Evolutionary conservation across 768 basidiomycete genomes (phyloP), one percentile per base, ranked within the genome.

Genomic region (Hygrophoropsis aurantiaca): DNA sequence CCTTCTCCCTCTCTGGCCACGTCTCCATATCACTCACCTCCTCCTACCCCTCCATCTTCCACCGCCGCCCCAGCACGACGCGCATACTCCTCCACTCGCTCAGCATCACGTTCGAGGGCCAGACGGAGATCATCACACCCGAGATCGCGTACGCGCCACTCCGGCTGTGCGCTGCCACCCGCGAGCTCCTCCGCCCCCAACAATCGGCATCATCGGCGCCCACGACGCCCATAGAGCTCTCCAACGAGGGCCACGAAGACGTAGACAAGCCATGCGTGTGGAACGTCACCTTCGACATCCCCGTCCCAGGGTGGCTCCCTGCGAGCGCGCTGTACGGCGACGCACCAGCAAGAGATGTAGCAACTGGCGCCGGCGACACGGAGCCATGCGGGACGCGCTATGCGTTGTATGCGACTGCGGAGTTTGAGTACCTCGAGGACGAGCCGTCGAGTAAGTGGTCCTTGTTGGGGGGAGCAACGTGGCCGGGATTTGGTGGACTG

Each of bases 251-350:
- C 13, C 73, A 76, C 38, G 83, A 88, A 58, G 77, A 83, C 32
- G 66, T 69, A 19, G 72, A 67, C 41, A 68, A 70, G 47, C 78
- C 79, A 42, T 83, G 78, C 55, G 65, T 65, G 26, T 91, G 91
- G 85, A 82, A 86, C 54, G 71, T 92, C 46, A 72, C 84, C 15
- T 95, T 94, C 63, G 84, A 92, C 62, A 67, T 97, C 3, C 76
- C 80, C 13, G 69, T 94, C n/a, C 92, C 93, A 4, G 94, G 92
- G 15, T 95, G 94, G 94, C 74, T 97, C 3, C 93, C 93, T 7
- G 73, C 75, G 2, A 75, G 80, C 13, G 70, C 80, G 20, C 56
- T 43, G 3, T 75, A 81, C 48, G 80, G 82, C 20, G 62, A 74
- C 13, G 54, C 57, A 5, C 56, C 53, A 9, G 38, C 58, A n/a